Evolutionary conservation across 148 eudicot genomes (phyloP).

Genomic region (Beta vulgaris): DNA sequence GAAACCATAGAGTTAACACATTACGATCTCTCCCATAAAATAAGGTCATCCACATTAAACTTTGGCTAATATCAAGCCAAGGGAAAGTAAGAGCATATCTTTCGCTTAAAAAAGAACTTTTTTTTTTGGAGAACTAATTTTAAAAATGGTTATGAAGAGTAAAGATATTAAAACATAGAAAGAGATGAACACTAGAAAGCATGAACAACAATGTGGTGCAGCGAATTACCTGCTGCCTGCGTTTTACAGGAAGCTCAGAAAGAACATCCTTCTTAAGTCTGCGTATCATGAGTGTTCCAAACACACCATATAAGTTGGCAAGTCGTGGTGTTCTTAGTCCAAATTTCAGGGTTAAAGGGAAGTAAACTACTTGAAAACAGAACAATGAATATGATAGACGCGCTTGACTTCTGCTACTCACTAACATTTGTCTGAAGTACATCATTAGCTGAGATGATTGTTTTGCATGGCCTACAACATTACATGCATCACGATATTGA

Average conservation of each 20-base stretch:
- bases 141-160: slow-evolving; percentile 1
- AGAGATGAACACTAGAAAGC: slow-evolving; percentile 1
- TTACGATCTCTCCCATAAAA: not conserved
- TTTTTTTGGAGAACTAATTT: not conserved
- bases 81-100: too few species aligned
- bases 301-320: too few species aligned
- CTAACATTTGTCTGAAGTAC: too few species aligned
- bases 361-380: too few species aligned
- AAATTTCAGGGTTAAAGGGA: too few species aligned
- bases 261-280: slow-evolving; percentile 96
- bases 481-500: too few species aligned
- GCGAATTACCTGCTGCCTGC: slow-evolving; percentile 82
- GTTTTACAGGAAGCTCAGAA: slow-evolving; percentile 85
- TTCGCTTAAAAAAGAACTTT: too few species aligned
- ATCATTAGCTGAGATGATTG: too few species aligned
- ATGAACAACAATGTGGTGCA: not conserved
- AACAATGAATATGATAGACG: too few species aligned
- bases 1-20: not conserved
- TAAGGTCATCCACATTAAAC: not conserved
- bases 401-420: too few species aligned
- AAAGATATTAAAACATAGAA: not conserved
- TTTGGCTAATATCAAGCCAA: not conserved
- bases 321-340: too few species aligned
- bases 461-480: too few species aligned
- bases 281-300: slow-evolving; percentile 94